These are phyloP conservation scores for Dalbergia cultrata DNA, from an alignment of 306 rosid species.

Conservation along the genomic window DNA sequence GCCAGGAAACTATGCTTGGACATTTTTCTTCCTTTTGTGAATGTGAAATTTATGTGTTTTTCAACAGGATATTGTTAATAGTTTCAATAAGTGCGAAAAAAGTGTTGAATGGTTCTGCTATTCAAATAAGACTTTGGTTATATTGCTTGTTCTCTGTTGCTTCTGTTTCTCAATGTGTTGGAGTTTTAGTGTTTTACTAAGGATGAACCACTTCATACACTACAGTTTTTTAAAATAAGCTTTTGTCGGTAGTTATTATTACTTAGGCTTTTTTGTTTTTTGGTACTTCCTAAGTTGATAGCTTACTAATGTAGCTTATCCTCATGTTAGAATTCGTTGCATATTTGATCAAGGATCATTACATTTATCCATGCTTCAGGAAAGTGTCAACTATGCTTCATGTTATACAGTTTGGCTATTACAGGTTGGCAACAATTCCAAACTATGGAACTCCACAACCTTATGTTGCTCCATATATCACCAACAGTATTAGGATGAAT, in stretches of 20 bases:
- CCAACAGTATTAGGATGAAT: neutral
- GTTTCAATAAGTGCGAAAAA: slow-evolving; percentile 24
- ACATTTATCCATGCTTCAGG: neutral
- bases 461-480: slow-evolving; percentile 45
- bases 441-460: no score
- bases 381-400: neutral
- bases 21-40: slow-evolving; percentile 13
- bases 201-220: neutral
- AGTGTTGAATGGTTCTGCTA: slow-evolving; percentile 1
- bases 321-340: neutral
- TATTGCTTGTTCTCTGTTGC: slow-evolving; percentile 12
- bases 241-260: neutral
- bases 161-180: slow-evolving; percentile 6
- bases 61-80: slow-evolving; percentile 12
- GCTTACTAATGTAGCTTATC: neutral
- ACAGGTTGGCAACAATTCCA: no score
- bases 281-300: neutral
- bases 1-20: slow-evolving; percentile 5
- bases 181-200: neutral
- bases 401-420: no score
- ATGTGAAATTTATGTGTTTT: slow-evolving; percentile 19
- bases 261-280: neutral
- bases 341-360: neutral
- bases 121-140: slow-evolving; percentile 21
- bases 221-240: neutral